phyloP scores from a whole-genome alignment of 768 basidiomycete genomes.

The Boletus rubescentipes region DNA sequence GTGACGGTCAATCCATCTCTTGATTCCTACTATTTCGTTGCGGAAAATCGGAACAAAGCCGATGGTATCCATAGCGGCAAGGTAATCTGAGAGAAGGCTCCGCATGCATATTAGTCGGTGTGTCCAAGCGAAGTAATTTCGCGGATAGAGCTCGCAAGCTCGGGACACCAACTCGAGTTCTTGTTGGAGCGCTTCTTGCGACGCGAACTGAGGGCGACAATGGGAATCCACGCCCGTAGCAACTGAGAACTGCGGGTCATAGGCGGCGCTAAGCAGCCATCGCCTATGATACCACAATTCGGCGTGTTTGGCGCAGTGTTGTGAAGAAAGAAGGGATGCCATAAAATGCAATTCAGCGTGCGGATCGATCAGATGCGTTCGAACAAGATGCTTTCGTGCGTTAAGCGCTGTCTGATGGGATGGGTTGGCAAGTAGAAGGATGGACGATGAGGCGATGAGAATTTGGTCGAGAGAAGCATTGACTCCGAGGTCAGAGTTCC shows the following conservation, averaged over 20 bases:
- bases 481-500: neutral
- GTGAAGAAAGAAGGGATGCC: constrained; percentile 48
- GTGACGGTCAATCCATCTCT: constrained; percentile 60
- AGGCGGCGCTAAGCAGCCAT: constrained; percentile 51
- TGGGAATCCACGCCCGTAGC: neutral
- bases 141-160: constrained; percentile 62
- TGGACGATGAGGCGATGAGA: constrained; percentile 38
- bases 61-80: constrained; percentile 10
- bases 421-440: constrained; percentile 66
- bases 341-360: constrained; percentile 48
- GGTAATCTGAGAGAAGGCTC: constrained; percentile 24
- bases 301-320: constrained; percentile 61
- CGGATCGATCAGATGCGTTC: constrained; percentile 35
- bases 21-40: constrained; percentile 39
- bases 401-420: constrained; percentile 71
- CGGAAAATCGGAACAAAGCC: constrained; percentile 34
- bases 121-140: constrained; percentile 75
- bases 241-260: constrained; percentile 18
- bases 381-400: constrained; percentile 52
- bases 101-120: constrained; percentile 55
- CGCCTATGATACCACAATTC: constrained; percentile 70
- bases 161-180: constrained; percentile 50
- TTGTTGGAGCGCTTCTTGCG: constrained; percentile 33
- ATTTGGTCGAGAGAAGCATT: constrained; percentile 8
- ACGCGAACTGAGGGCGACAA: constrained; percentile 25